Conservation (phyloP, 768 basidiomycete genomes). For the Mycena alexandri region DNA sequence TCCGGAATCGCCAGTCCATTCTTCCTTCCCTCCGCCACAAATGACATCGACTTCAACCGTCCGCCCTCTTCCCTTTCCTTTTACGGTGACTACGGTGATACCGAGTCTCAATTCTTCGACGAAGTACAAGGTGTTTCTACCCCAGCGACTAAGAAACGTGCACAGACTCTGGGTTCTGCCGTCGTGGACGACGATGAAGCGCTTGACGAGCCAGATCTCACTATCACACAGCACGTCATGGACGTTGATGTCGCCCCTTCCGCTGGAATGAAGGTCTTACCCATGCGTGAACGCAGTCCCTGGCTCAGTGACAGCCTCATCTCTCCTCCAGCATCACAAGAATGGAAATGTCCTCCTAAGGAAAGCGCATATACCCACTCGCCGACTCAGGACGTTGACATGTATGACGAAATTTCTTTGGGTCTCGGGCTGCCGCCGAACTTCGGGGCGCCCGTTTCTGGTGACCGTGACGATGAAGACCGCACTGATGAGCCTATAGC, state of each 20-base stretch:
- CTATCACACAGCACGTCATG: conserved; percentile 26
- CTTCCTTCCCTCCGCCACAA: conserved; percentile 27
- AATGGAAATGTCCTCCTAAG: conserved; percentile 36
- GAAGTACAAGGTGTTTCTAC: conserved; percentile 33
- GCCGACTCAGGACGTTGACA: conserved; percentile 37
- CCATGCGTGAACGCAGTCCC: conserved; percentile 36
- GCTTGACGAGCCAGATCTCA: conserved; percentile 26
- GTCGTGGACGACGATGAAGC: conserved; percentile 26
- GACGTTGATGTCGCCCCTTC: conserved; percentile 18
- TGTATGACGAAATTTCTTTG: conserved; percentile 36
- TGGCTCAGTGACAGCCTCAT: conserved; percentile 44
- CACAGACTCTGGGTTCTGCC: conserved; percentile 24
- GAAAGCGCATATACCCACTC: conserved; percentile 31
- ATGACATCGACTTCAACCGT: conserved; percentile 38
- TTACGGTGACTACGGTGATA: conserved; percentile 42
- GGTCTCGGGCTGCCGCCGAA: conserved; percentile 7
- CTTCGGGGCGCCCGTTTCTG: neutral
- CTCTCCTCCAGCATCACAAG: conserved; percentile 39
- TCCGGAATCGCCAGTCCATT: conserved; percentile 30
- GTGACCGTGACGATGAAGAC: conserved; percentile 13
- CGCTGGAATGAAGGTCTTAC: conserved; percentile 17
- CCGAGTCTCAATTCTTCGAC: conserved; percentile 31
- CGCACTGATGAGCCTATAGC: neutral
- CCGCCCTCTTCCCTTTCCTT: conserved; percentile 43
- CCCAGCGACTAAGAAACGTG: conserved; percentile 16